Percentiles rank a stretch among this genome's conserved stretches.
phyloP scores from a whole-genome alignment of 129 eudicot genomes.

The Mikania micrantha region DNA sequence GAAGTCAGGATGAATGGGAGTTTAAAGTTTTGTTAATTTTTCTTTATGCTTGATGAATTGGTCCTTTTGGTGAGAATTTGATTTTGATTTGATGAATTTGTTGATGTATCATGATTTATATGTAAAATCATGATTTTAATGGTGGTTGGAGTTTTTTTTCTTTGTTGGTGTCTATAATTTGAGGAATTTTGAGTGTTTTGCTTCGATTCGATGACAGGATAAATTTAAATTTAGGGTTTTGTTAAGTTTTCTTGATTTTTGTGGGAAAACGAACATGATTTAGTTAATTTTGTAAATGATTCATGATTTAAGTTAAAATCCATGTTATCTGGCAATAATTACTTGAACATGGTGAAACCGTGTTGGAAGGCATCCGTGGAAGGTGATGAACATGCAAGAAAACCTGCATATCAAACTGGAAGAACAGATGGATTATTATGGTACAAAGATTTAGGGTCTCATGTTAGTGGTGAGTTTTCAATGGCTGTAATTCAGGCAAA shows the following conservation, averaged over 20 bases:
- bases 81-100: no score
- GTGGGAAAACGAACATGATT: no score
- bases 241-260: no score
- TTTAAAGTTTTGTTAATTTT: constrained; percentile 32
- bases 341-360: constrained; percentile 53
- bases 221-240: constrained; percentile 11
- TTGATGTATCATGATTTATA: no score
- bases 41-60: not conserved
- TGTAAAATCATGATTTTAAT: constrained; percentile 50
- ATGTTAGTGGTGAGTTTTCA: constrained; percentile 79
- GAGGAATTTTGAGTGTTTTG: constrained; percentile 30
- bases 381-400: constrained; percentile 38
- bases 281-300: constrained; percentile 30
- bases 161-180: constrained; percentile 41
- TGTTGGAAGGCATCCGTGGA: constrained; percentile 74
- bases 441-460: constrained; percentile 76
- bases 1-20: constrained; percentile 41
- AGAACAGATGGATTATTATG: constrained; percentile 75
- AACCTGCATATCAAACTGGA: constrained; percentile 45
- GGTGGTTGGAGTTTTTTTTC: constrained; percentile 39
- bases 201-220: constrained; percentile 3
- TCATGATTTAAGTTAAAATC: constrained; percentile 15
- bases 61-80: no score
- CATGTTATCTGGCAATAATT: constrained; percentile 38
- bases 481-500: constrained; percentile 96